Evolutionary conservation across 495 filamentous ascomycete species (phyloP).

Genomic region (Polyplosphaeria fusca): DNA sequence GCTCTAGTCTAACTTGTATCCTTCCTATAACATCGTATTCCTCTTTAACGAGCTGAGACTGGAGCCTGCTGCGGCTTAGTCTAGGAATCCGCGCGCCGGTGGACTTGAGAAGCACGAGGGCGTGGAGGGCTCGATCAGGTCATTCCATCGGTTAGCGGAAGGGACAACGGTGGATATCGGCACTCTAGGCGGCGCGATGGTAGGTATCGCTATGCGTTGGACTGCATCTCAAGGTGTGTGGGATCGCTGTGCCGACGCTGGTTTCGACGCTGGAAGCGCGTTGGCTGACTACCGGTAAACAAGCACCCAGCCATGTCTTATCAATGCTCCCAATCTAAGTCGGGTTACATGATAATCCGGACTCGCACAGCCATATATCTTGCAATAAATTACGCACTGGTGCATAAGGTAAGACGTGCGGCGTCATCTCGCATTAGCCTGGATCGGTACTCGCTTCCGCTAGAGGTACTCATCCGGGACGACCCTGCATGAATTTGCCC

Average conservation of each 20-base stretch:
- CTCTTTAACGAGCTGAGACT: conserved; percentile 6
- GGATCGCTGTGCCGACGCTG: not conserved
- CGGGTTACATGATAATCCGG: not conserved
- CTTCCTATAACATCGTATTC: conserved; percentile 1
- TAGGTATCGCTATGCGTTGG: not conserved
- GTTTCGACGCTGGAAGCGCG: not conserved
- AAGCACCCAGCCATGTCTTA: too few relatives aligned
- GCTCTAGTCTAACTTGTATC: not conserved
- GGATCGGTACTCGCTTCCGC: not conserved
- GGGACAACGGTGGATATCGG: not conserved
- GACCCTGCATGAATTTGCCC: not conserved
- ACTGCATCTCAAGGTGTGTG: conserved; percentile 1
- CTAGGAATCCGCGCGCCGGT: not conserved
- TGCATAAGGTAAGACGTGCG: not conserved
- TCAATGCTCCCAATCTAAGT: not conserved
- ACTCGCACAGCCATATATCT: not conserved
- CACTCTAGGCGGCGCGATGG: not conserved
- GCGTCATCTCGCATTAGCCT: conserved; percentile 1
- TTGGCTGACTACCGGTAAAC: not conserved
- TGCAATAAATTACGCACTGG: not conserved
- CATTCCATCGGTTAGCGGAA: not conserved
- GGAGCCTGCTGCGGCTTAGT: conserved; percentile 5
- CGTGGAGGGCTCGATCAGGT: conserved; percentile 7
- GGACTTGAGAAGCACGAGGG: not conserved
- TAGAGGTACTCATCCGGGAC: not conserved